Conservation (phyloP, 164 flowering plant species). For the Nymphaea thermarum region DNA sequence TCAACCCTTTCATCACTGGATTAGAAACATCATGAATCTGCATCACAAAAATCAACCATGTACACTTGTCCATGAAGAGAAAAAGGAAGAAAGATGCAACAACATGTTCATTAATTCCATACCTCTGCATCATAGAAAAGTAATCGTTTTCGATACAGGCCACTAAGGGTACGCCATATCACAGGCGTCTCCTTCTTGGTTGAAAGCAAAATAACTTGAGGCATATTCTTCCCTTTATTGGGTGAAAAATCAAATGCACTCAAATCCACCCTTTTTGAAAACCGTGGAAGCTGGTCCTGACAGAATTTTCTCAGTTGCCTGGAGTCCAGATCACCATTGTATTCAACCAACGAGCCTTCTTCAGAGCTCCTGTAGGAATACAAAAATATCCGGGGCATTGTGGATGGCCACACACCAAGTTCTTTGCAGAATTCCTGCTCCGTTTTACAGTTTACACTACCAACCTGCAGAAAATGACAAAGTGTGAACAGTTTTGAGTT, state of each 20-base stretch:
- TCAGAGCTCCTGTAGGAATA: constrained; percentile 50
- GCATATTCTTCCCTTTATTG: constrained; percentile 19
- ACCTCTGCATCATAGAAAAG: constrained; percentile 69
- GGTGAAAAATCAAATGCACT: constrained; percentile 23
- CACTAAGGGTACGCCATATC: constrained; percentile 91
- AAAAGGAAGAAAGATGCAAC: neutral
- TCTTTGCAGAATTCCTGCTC: constrained; percentile 61
- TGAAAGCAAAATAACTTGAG: constrained; percentile 75
- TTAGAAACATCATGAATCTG: constrained; percentile 65
- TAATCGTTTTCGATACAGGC: constrained; percentile 57
- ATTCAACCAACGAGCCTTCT: constrained; percentile 66
- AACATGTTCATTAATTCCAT: constrained; percentile 2
- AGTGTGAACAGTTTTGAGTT: neutral
- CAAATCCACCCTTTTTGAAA: constrained; percentile 54
- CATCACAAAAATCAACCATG: constrained; percentile 1
- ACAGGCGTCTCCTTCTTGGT: constrained; percentile 81
- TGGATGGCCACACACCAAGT: constrained; percentile 38
- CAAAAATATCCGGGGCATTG: constrained; percentile 36
- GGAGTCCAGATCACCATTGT: constrained; percentile 37
- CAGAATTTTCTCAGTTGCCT: constrained; percentile 54
- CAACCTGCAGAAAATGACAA: constrained; percentile 36
- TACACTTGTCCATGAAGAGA: neutral
- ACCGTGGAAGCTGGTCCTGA: constrained; percentile 66
- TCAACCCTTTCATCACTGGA: constrained; percentile 40
- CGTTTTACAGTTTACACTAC: constrained; percentile 58